Percentiles rank a stretch among this genome's conserved stretches.
Conservation (phyloP, 2,329 filamentous ascomycete species). For the Calonectria leucothoes region DNA sequence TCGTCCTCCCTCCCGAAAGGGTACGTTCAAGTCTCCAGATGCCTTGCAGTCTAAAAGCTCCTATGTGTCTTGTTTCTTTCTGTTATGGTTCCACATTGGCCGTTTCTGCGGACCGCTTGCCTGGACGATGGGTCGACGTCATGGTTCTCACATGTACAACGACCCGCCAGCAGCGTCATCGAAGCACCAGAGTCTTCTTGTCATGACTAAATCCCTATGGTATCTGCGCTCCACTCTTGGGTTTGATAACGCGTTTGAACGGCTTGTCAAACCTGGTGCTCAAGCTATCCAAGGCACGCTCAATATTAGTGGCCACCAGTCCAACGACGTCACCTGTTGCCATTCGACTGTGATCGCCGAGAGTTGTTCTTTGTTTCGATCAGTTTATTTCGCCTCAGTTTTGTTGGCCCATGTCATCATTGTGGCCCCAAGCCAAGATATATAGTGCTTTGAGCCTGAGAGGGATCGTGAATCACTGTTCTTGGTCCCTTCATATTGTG, state of each 20-base stretch:
- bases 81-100: neutral
- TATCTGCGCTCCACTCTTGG: neutral
- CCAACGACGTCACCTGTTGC: slow-evolving; percentile 9
- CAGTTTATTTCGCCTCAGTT: neutral
- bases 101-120: neutral
- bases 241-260: slow-evolving; percentile 10
- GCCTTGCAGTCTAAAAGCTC: neutral
- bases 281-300: neutral
- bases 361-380: neutral
- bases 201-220: neutral
- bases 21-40: slow-evolving; percentile 60
- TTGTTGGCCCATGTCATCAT: slow-evolving; percentile 23
- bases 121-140: neutral
- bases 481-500: neutral
- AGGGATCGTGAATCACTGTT: neutral
- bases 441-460: slow-evolving; percentile 11
- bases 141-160: slow-evolving; percentile 3
- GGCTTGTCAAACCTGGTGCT: neutral
- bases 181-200: neutral
- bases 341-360: neutral
- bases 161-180: slow-evolving; percentile 1
- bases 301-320: neutral
- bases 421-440: slow-evolving; percentile 23
- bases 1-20: slow-evolving; percentile 69
- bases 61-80: slow-evolving; percentile 1